Conservation (phyloP, 2,329 filamentous ascomycete species). For the Immersiporthe knoxdaviesiana region DNA sequence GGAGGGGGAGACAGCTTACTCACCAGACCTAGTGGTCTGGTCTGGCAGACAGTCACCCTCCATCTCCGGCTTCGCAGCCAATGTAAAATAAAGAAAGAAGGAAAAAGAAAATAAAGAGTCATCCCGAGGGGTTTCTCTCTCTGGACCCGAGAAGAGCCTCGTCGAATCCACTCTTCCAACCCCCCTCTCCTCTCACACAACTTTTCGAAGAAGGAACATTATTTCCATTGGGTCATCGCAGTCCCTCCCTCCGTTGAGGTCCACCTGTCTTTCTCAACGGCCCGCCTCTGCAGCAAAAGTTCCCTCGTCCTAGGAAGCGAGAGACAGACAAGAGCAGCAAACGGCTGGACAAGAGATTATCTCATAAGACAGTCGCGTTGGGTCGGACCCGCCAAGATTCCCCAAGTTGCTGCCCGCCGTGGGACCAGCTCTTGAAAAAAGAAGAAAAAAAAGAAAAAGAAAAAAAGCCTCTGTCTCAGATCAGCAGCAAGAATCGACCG, state of each 20-base stretch:
- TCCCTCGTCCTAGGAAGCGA: not conserved
- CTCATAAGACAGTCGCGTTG: constrained; percentile 28
- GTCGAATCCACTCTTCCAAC: not conserved
- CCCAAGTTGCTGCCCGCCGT: constrained; percentile 1
- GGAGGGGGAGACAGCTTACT: too few relatives aligned
- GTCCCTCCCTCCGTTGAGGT: not conserved
- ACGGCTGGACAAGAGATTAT: constrained; percentile 17
- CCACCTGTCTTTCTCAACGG: not conserved
- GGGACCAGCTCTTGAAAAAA: constrained; percentile 11
- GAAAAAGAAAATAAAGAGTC: not conserved
- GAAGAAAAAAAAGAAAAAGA: constrained; percentile 24
- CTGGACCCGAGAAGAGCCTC: too few relatives aligned
- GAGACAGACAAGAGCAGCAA: constrained; percentile 12
- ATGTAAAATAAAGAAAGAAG: not conserved
- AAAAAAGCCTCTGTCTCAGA: constrained; percentile 27
- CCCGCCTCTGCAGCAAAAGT: not conserved
- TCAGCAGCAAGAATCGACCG: constrained; percentile 18
- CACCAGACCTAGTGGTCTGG: not conserved
- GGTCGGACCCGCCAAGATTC: constrained; percentile 25
- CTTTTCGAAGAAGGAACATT: not conserved
- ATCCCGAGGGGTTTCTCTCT: not conserved
- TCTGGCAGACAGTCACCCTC: not conserved
- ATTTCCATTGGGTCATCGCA: constrained; percentile 4
- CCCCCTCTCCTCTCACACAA: not conserved
- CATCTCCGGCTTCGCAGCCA: not conserved